Percentiles rank a stretch among this genome's conserved stretches.
Evolutionary conservation across 768 basidiomycete species (phyloP).

Genomic region (Suillus paluster): DNA sequence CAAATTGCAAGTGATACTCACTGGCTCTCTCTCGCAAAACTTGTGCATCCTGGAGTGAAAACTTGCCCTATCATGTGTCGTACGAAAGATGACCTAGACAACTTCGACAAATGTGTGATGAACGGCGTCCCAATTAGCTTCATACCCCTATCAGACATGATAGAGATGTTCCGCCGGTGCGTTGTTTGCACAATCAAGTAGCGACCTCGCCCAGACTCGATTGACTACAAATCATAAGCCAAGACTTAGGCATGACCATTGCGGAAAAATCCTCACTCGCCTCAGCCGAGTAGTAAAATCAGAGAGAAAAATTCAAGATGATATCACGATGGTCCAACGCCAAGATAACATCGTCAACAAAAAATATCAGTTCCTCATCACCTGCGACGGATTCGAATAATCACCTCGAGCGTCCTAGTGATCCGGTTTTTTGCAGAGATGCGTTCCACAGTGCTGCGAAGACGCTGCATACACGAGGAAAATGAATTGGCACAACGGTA

Average conservation of each 20-base stretch:
- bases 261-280: neutral
- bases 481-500: neutral
- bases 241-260: neutral
- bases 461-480: neutral
- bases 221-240: neutral
- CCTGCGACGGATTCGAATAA: neutral
- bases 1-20: neutral
- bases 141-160: no score
- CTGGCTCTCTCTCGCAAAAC: neutral
- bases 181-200: no score
- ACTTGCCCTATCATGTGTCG: neutral
- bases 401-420: neutral
- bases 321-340: no score
- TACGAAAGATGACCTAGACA: no score
- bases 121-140: no score
- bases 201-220: neutral
- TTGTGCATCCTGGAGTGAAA: no score
- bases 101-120: no score
- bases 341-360: no score
- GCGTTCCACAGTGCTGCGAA: neutral
- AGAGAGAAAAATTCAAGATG: neutral
- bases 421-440: neutral
- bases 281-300: neutral
- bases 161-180: neutral
- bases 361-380: no score